Evolutionary conservation across 2,329 filamentous ascomycete genomes (phyloP), one percentile per base, ranked within the genome.

Genomic region (Albifimbria verrucaria): DNA sequence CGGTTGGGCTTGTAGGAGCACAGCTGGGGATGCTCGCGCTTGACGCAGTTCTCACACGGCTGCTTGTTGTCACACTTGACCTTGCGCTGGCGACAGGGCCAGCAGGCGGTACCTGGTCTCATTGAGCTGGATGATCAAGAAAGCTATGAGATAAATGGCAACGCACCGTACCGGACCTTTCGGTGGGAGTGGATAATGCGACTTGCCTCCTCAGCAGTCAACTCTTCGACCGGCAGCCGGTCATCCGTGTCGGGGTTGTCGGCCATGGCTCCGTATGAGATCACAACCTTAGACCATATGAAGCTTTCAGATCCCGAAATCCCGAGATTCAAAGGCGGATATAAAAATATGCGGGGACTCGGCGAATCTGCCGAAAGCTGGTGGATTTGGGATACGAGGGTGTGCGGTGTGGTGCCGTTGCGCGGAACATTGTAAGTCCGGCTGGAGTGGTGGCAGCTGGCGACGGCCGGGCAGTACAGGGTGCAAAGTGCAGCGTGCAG

Each of bases 11-110:
- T 86, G 70, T 87, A 87, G 24, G 82, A 86, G 64, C 84, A 87
- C 49, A 87, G 72, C 67, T 81, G 77, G 2, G 83, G 77, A 59
- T 87, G 84, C 54, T 87, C 83, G 51, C 84, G 73, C 72, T 86
- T 86, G 62, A 85, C 78, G 62, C 84, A 87, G 64, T 87, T 87
- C 63, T 87, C 83, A 67, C 84, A 87, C 1, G 84, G 84, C 62
- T 85, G 79, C 66, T 86, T 83, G 67, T 86, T 87, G 71, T 87
- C 83, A 66, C 84, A 87, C 70, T 87, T 87, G 41, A 87, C 84
- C 69, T 87, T 87, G 58, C 84, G 77, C 67, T 87, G 84, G 45
- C 84, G 77, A 64, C 84, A 87, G 12, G 84, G 84, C 83, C 83
- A 87, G 62, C 84, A 87, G 4, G 82, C 82, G 42, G 82, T 85